phyloP scores from a whole-genome alignment of 352 stramenopile genomes.

The Pythium biforme region DNA sequence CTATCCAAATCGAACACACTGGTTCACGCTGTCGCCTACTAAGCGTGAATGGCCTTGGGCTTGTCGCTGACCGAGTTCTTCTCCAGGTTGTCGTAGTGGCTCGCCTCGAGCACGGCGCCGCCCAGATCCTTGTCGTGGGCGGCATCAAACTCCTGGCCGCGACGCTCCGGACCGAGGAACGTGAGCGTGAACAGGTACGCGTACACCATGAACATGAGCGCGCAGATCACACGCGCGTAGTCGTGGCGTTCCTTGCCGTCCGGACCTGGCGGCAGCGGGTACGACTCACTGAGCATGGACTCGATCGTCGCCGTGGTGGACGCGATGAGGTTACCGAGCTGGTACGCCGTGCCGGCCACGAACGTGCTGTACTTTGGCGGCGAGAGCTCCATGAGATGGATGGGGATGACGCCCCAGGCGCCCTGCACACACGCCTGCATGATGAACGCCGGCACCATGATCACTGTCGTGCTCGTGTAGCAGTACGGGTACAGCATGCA shows the following conservation, averaged over 20 bases:
- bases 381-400: constrained; percentile 58
- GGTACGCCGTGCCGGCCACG: constrained; percentile 47
- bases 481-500: constrained; percentile 53
- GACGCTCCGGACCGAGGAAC: constrained; percentile 42
- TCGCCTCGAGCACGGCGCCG: too few species aligned
- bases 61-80: too few species aligned
- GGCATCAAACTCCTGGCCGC: constrained; percentile 50
- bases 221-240: constrained; percentile 51
- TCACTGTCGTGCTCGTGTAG: constrained; percentile 23
- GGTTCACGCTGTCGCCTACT: too few species aligned
- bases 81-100: too few species aligned
- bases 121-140: constrained; percentile 20
- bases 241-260: constrained; percentile 37
- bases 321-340: constrained; percentile 57
- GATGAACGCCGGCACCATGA: constrained; percentile 44
- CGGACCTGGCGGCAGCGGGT: constrained; percentile 34
- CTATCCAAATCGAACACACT: too few species aligned
- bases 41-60: too few species aligned
- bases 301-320: constrained; percentile 55
- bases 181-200: constrained; percentile 41
- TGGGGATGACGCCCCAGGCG: constrained; percentile 55
- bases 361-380: constrained; percentile 51
- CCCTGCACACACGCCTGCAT: constrained; percentile 52
- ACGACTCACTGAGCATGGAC: constrained; percentile 41
- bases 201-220: constrained; percentile 45